Evolutionary conservation across 768 basidiomycete genomes (phyloP), one percentile per base, ranked within the genome.

Genomic region (Lyophyllum decastes): DNA sequence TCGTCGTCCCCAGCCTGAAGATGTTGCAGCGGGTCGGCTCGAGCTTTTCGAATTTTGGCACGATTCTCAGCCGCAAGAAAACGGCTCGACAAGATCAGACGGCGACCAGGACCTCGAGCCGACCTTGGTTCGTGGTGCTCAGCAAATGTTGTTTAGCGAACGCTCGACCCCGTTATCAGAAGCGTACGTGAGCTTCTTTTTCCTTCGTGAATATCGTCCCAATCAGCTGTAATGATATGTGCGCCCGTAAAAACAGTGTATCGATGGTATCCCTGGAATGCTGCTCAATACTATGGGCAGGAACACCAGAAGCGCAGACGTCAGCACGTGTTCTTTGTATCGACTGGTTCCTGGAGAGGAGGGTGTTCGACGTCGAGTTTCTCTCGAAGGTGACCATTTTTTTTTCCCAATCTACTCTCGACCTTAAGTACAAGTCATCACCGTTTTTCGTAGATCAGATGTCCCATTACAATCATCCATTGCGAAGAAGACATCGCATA

Each of bases 401-500:
- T 50, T 27, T 16, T 52, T 52, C n/a, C 5, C 7, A 34, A n/a
- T 34, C 9, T 41, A n/a, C n/a, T 25, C 21, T 35, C 22, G 30
- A 10, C 30, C 30, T 30, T 4, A 30, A 30, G 8, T 26, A n/a
- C 35, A 14, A 19, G 47, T n/a, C 21, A 17, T 49, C 35, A 41
- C 19, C 40, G 11, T 21, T 16, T n/a, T 16, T 17, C 11, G 5
- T 45, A 70, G 70, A 66, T 73, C 41, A 41, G 30, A 30, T 70
- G 70, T 21, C 69, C 71, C 0, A 64, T 73, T 11, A 49, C 55
- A n/a, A 58, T 76, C 34, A 66, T 76, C 11, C 68, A 72, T 41
- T 70, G 69, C 55, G 46, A 52, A 12, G 66, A 69, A 8, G 70
- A 73, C 55, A 57, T 75, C 25, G 72, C 67, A 9, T 76, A 76